Percentiles rank a stretch among this genome's conserved stretches.
These are phyloP conservation scores for Aspergillus mulundensis DNA, from an alignment of 495 filamentous ascomycete genomes.

Conservation along the genomic window DNA sequence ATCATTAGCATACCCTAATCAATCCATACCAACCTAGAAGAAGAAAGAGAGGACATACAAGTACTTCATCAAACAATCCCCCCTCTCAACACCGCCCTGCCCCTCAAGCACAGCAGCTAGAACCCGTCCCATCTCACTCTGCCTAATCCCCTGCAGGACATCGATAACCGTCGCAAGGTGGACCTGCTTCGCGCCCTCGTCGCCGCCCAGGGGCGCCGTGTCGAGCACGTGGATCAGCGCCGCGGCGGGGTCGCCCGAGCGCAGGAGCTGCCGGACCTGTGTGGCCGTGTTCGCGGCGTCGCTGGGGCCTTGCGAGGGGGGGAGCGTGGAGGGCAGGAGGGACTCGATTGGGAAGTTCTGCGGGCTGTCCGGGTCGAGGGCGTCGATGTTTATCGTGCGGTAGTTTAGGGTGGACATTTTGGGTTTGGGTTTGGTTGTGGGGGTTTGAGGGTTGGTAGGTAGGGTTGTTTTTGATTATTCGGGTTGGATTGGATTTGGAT, in stretches of 20 bases:
- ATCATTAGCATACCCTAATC: background rate
- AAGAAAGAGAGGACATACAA: slow-evolving; percentile 29
- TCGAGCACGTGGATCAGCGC: slow-evolving; percentile 77
- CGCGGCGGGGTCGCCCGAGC: slow-evolving; percentile 79
- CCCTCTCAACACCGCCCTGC: slow-evolving; percentile 50
- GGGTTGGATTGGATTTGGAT: background rate
- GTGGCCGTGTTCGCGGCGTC: slow-evolving; percentile 68
- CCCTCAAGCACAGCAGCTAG: slow-evolving; percentile 67
- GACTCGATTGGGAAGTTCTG: slow-evolving; percentile 81
- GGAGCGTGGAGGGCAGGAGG: slow-evolving; percentile 64
- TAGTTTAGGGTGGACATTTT: slow-evolving; percentile 65
- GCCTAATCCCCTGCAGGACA: slow-evolving; percentile 84
- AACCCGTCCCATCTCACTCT: slow-evolving; percentile 84
- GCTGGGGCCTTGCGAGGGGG: slow-evolving; percentile 57
- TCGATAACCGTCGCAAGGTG: slow-evolving; percentile 79
- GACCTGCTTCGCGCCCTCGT: slow-evolving; percentile 75
- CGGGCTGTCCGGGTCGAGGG: slow-evolving; percentile 79
- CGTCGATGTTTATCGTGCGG: slow-evolving; percentile 92
- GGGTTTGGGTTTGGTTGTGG: slow-evolving; percentile 5
- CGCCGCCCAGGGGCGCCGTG: slow-evolving; percentile 66
- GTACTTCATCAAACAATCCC: slow-evolving; percentile 52
- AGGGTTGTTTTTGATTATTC: background rate
- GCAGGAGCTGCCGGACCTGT: slow-evolving; percentile 80
- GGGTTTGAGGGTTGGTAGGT: background rate
- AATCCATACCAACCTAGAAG: background rate